These are phyloP conservation scores for Dactylonectria estremocensis DNA, from an alignment of 2,329 filamentous ascomycete species.

Conservation along the genomic window DNA sequence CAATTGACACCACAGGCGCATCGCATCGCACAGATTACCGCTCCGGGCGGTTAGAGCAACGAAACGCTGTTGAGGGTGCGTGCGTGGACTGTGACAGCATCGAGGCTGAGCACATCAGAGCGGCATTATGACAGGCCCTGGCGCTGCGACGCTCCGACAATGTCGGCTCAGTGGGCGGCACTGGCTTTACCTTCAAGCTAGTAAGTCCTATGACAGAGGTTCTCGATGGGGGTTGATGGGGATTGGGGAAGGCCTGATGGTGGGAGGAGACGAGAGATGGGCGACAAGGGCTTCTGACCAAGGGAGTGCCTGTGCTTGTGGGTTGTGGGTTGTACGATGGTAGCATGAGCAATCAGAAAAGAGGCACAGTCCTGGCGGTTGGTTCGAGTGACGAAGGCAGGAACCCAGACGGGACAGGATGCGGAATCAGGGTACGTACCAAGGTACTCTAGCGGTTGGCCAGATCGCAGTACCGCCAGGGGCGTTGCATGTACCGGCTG, in stretches of 20 bases:
- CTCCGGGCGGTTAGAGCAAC: slow-evolving; percentile 33
- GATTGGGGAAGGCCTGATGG: not conserved
- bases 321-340: not conserved
- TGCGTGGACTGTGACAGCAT: slow-evolving; percentile 3
- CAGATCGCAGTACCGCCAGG: slow-evolving; percentile 29
- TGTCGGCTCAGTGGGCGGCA: not conserved
- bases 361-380: slow-evolving; percentile 34
- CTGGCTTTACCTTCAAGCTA: not conserved
- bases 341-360: slow-evolving; percentile 16
- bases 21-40: slow-evolving; percentile 48
- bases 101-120: slow-evolving; percentile 34
- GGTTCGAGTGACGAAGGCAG: slow-evolving; percentile 24
- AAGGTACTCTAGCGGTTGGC: slow-evolving; percentile 27
- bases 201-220: not conserved
- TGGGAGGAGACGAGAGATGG: slow-evolving; percentile 2
- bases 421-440: slow-evolving; percentile 18
- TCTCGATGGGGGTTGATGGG: not conserved
- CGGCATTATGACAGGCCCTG: not conserved
- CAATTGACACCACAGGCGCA: slow-evolving; percentile 5
- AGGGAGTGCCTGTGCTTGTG: slow-evolving; percentile 17
- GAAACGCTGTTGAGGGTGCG: not conserved
- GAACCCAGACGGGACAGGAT: not conserved
- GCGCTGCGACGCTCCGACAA: not conserved
- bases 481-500: slow-evolving; percentile 27
- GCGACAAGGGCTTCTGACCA: slow-evolving; percentile 10